These are phyloP conservation scores for Polysphondylium violaceum DNA, from an alignment of 78 protist genomes.

Conservation along the genomic window DNA sequence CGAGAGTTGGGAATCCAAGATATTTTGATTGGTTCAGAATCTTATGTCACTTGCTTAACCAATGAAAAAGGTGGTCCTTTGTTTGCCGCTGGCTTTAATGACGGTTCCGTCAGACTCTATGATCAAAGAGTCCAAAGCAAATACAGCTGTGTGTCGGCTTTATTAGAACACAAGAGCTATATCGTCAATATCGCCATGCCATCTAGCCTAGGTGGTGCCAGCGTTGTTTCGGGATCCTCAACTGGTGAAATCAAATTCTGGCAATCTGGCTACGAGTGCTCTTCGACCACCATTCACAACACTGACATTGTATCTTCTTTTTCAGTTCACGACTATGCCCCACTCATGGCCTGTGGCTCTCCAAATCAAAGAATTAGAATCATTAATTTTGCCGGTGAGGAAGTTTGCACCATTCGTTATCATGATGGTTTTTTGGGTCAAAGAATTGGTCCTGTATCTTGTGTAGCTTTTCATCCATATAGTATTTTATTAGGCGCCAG, in stretches of 20 bases:
- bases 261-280: slow-evolving; percentile 60
- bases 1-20: slow-evolving; percentile 69
- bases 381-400: slow-evolving; percentile 82
- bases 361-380: slow-evolving; percentile 74
- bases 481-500: slow-evolving; percentile 89
- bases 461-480: slow-evolving; percentile 93
- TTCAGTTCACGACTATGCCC: slow-evolving; percentile 77
- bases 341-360: slow-evolving; percentile 79
- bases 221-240: slow-evolving; percentile 46
- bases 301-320: slow-evolving; percentile 59
- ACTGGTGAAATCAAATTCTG: slow-evolving; percentile 83
- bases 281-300: slow-evolving; percentile 50
- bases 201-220: slow-evolving; percentile 33
- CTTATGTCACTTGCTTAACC: slow-evolving; percentile 66
- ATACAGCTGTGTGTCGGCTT: slow-evolving; percentile 62
- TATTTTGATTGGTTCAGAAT: slow-evolving; percentile 52
- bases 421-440: slow-evolving; percentile 95
- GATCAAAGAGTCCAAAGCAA: slow-evolving; percentile 69
- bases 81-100: slow-evolving; percentile 81
- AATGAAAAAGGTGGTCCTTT: slow-evolving; percentile 60
- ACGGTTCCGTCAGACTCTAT: slow-evolving; percentile 79
- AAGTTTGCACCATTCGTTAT: slow-evolving; percentile 80
- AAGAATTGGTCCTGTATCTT: slow-evolving; percentile 93
- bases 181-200: slow-evolving; percentile 78
- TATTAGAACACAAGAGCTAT: slow-evolving; percentile 70